Evolutionary conservation across 2,329 filamentous ascomycete species (phyloP), one percentile per base, ranked within the genome.

Genomic region (Chrysoporthe austroafricana): DNA sequence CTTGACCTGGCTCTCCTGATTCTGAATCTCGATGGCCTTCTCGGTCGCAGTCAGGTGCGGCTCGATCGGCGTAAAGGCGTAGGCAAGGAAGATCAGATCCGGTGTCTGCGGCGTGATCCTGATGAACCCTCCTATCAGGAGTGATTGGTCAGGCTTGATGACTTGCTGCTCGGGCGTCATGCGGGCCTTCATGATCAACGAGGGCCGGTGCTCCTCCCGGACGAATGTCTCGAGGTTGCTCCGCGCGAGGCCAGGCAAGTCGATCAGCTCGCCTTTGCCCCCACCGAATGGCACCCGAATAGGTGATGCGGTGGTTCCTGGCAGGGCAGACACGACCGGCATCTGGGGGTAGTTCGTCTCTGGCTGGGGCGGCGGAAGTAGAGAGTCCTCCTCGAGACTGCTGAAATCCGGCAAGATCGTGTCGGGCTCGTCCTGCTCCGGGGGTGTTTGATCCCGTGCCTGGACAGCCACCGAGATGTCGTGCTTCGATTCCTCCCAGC

Each of bases 301-400:
- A 0, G 96, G 96, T 0, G 94, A 97, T 1, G 94, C 96, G 0
- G 96, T 99, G 0, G 96, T 99, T 11, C 96, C 96, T 0, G 96
- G 93, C 2, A 97, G 84, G 4, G 92, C 86, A 0, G 94, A 97
- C 1, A 97, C 91, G 13, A 96, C 80, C 1, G 95, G 95, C 86
- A 98, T 94, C 18, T 88, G 82, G 5, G 95, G 95, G 73, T 90
- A 98, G 62, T 90, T 85, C 2, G 86, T 88, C 74, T 94, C 93
- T 4, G 83, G 81, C 69, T 90, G 92, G 0, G 88, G 83, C 2
- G 94, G 94, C 0, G 95, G 95, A 0, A 98, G 85, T 43, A 97
- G 85, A 18, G 85, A 80, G 44, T 75, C 79, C 16, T 83, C 76
- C n/a, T 84, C 79, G 7, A 81, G 52, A 3, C 64, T 62, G 9